phyloP scores from a whole-genome alignment of 768 basidiomycete species.

The Pleurotus tuoliensis region DNA sequence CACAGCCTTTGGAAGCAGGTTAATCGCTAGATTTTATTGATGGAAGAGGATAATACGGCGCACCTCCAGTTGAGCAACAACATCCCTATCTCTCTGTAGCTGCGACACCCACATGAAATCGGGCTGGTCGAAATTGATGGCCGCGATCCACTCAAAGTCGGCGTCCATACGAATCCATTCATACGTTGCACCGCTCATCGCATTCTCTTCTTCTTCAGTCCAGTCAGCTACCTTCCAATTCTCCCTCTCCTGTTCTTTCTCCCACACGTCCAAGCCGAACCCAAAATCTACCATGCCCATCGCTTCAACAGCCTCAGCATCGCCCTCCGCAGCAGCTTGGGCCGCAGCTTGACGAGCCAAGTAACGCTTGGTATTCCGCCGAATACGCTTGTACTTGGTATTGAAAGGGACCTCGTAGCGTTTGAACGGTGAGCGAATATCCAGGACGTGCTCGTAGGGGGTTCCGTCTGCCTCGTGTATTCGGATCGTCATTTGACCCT shows the following conservation, averaged over 20 bases:
- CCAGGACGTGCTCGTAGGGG: conserved; percentile 96
- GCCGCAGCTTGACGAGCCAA: conserved; percentile 90
- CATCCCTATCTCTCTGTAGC: conserved; percentile 91
- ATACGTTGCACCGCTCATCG: conserved; percentile 94
- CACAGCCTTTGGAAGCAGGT: conserved; percentile 62
- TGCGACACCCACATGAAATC: conserved; percentile 99
- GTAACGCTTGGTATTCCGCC: conserved; percentile 94
- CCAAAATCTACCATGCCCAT: conserved; percentile 94
- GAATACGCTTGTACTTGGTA: conserved; percentile 95
- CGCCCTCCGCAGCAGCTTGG: conserved; percentile 89
- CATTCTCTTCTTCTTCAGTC: conserved; percentile 93
- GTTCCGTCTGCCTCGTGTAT: conserved; percentile 99
- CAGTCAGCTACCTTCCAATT: conserved; percentile 98
- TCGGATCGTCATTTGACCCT: conserved; percentile 98
- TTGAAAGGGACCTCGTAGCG: conserved; percentile 99
- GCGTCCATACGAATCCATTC: conserved; percentile 99
- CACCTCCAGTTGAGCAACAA: conserved; percentile 95
- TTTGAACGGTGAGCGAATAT: conserved; percentile 83
- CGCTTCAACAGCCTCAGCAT: conserved; percentile 87
- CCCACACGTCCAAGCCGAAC: conserved; percentile 93
- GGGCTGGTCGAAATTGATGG: conserved; percentile 87
- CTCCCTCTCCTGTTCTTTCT: conserved; percentile 88
- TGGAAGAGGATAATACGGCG: conserved; percentile 18
- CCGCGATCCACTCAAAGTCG: conserved; percentile 98
- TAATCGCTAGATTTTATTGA: not conserved